These are phyloP conservation scores for Lactarius hatsudake DNA, from an alignment of 768 basidiomycete genomes.

Conservation along the genomic window DNA sequence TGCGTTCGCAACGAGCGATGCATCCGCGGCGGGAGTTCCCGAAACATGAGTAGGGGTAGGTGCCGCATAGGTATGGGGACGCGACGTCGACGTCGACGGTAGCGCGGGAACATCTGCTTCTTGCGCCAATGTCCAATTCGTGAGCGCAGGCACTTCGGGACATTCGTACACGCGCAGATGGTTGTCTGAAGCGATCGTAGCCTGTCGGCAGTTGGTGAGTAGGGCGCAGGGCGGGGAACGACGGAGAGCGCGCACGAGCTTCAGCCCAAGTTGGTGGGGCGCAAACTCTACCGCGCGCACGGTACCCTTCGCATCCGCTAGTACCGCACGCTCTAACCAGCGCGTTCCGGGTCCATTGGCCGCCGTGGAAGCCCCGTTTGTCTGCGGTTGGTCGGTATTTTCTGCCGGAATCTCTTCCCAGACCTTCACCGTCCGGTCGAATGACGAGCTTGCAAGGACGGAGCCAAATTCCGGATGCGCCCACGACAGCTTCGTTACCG, in stretches of 20 bases:
- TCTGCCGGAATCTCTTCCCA: conserved; percentile 67
- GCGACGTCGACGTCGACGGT: conserved; percentile 43
- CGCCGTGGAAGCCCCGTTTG: conserved; percentile 30
- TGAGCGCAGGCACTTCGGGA: conserved; percentile 66
- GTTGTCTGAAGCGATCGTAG: conserved; percentile 86
- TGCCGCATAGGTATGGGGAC: conserved; percentile 56
- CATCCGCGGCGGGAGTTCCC: conserved; percentile 46
- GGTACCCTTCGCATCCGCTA: conserved; percentile 83
- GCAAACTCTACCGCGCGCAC: conserved; percentile 86
- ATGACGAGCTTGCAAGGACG: conserved; percentile 81
- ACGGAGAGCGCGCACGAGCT: conserved; percentile 56
- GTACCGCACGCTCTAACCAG: conserved; percentile 72
- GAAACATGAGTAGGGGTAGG: conserved; percentile 69
- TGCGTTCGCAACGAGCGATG: conserved; percentile 61
- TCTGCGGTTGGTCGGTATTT: conserved; percentile 31
- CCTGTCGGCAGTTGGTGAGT: conserved; percentile 44
- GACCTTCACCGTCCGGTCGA: conserved; percentile 89
- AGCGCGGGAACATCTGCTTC: conserved; percentile 72
- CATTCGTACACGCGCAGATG: conserved; percentile 88
- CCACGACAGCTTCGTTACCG: conserved; percentile 81
- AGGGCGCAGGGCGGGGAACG: background rate
- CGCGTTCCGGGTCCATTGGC: conserved; percentile 34
- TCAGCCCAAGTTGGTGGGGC: conserved; percentile 83
- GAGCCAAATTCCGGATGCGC: conserved; percentile 92
- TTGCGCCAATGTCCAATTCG: conserved; percentile 72